phyloP scores from a whole-genome alignment of 176 grass and related monocot genomes.

The Dendrocalamus sinicus region DNA sequence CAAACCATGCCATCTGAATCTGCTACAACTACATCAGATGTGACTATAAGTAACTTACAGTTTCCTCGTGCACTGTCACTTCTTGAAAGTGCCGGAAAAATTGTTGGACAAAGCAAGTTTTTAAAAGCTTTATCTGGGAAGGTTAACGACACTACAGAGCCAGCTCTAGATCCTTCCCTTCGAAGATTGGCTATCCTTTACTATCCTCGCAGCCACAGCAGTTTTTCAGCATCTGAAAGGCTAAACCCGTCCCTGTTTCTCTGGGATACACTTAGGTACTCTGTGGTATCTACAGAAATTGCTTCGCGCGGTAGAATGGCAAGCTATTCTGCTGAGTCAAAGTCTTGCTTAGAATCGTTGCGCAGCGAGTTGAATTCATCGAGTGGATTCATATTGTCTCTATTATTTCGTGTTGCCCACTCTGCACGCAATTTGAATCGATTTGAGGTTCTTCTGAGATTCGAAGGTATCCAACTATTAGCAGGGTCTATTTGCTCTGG shows the following conservation, averaged over 20 bases:
- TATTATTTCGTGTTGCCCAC: conserved; percentile 80
- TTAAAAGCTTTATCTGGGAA: conserved; percentile 72
- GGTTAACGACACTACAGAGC: conserved; percentile 55
- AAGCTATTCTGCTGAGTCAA: conserved; percentile 46
- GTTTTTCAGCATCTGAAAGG: conserved; percentile 71
- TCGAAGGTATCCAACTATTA: conserved; percentile 81
- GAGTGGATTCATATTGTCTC: conserved; percentile 87
- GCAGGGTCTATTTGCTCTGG: conserved; percentile 85
- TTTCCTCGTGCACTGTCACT: conserved; percentile 59
- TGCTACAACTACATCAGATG: conserved; percentile 45
- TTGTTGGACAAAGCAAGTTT: conserved; percentile 67
- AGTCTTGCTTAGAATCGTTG: conserved; percentile 70
- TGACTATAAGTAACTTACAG: conserved; percentile 45
- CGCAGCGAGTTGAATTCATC: conserved; percentile 80
- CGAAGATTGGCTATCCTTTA: conserved; percentile 78
- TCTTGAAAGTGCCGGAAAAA: conserved; percentile 79
- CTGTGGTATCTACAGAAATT: conserved; percentile 80
- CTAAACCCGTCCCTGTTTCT: conserved; percentile 78
- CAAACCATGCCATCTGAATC: conserved; percentile 34
- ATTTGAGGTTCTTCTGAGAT: conserved; percentile 89
- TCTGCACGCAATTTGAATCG: conserved; percentile 63
- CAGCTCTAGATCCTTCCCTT: conserved; percentile 75
- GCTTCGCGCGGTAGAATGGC: conserved; percentile 70
- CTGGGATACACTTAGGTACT: conserved; percentile 93
- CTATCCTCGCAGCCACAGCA: conserved; percentile 66